phyloP scores from a whole-genome alignment of 208 protist genomes.

The Acanthamoeba triangularis region DNA sequence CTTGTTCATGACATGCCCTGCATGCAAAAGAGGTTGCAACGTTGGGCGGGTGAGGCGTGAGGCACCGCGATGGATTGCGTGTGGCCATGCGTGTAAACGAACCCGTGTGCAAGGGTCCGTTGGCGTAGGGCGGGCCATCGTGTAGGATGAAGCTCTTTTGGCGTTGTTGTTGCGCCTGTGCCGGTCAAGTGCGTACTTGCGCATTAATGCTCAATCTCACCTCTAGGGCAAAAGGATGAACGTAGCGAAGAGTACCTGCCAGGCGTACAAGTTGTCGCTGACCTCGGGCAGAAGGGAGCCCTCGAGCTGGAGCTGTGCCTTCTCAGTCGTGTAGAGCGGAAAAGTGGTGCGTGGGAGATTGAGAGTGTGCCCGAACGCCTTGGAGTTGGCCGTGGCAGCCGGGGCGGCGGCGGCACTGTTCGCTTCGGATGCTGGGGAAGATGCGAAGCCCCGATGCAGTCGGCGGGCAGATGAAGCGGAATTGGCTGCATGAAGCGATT shows the following conservation, averaged over 20 bases:
- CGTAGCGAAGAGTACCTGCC: conserved; percentile 18
- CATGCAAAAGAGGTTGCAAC: neutral
- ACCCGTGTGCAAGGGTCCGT: conserved; percentile 92
- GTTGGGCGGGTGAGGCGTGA: neutral
- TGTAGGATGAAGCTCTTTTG: conserved; percentile 90
- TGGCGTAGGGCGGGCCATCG: conserved; percentile 95
- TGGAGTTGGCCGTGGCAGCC: conserved; percentile 4
- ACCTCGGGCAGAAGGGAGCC: neutral
- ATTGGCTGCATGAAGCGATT: neutral
- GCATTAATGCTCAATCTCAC: neutral
- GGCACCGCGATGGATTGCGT: neutral
- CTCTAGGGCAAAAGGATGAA: neutral
- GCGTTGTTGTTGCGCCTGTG: neutral
- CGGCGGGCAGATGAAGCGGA: neutral
- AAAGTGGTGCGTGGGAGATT: conserved; percentile 30
- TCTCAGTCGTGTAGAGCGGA: conserved; percentile 12
- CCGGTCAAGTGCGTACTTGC: neutral
- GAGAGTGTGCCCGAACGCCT: conserved; percentile 58
- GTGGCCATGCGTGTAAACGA: conserved; percentile 68
- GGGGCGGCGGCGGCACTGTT: neutral
- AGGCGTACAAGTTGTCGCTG: conserved; percentile 12
- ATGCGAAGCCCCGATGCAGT: too few species aligned
- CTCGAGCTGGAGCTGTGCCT: conserved; percentile 44
- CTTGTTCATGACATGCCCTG: conserved; percentile 89
- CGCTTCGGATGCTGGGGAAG: neutral